Percentiles rank a stretch among this genome's conserved stretches.
These are phyloP conservation scores for Globisporangium recalcitrans DNA, from an alignment of 352 stramenopile species.

Conservation along the genomic window DNA sequence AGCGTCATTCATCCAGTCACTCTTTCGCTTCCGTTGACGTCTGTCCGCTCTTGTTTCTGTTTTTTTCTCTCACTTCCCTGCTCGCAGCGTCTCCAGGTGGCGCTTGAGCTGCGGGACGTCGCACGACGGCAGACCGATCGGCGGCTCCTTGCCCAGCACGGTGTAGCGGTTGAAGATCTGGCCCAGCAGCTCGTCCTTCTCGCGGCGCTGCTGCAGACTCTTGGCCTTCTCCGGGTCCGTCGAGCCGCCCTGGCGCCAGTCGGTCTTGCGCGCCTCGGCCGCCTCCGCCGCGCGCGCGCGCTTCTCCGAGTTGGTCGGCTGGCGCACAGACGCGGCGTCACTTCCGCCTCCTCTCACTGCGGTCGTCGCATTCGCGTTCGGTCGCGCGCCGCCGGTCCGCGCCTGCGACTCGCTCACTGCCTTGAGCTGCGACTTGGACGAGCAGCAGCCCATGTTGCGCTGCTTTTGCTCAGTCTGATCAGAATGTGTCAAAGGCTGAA, in stretches of 20 bases:
- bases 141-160: slow-evolving; percentile 65
- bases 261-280: slow-evolving; percentile 54
- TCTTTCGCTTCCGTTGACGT: not conserved
- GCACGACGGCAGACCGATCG: slow-evolving; percentile 77
- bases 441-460: slow-evolving; percentile 58
- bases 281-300: slow-evolving; percentile 50
- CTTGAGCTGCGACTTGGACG: slow-evolving; percentile 49
- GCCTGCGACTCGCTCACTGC: slow-evolving; percentile 24
- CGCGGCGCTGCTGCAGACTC: slow-evolving; percentile 52
- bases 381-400: not conserved
- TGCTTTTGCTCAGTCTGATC: slow-evolving; percentile 3
- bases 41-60: not conserved
- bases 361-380: slow-evolving; percentile 7
- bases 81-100: slow-evolving; percentile 66
- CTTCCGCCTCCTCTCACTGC: slow-evolving; percentile 11
- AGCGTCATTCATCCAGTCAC: not conserved
- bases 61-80: not conserved
- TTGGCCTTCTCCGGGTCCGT: slow-evolving; percentile 61
- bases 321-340: slow-evolving; percentile 20
- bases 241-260: slow-evolving; percentile 75
- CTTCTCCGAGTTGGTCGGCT: slow-evolving; percentile 66
- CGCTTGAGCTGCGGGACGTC: slow-evolving; percentile 69
- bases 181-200: slow-evolving; percentile 84
- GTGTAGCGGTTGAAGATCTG: slow-evolving; percentile 78
- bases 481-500: no score